Evolutionary conservation across 2,329 filamentous ascomycete genomes (phyloP), one percentile per base, ranked within the genome.

Genomic region (Curvularia sp.): DNA sequence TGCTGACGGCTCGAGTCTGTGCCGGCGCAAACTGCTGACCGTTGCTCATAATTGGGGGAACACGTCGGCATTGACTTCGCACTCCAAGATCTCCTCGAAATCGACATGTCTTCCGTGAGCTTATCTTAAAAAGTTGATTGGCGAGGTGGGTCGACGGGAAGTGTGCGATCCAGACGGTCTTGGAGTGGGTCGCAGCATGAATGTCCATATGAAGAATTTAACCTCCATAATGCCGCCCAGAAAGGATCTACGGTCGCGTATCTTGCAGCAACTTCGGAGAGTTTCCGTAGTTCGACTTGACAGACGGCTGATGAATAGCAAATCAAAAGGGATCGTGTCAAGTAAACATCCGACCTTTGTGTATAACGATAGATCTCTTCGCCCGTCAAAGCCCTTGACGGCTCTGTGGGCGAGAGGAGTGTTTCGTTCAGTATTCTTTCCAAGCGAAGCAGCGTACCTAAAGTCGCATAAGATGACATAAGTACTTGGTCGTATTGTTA

Each of bases 1-100:
- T 49, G 39, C 52, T 55, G 39, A 55, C 46, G 24, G 47, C 44
- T 35, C 22, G 24, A 39, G 42, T 15, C 35, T 39, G 51, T 53
- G 30, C 33, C 33, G 31, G 39, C 28, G 46, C 28, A 41, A 13
- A 33, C 38, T 43, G 20, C 20, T 8, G 15, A 15, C 44, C 15
- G 49, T 53, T 42, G 41, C 41, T 47, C 4, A 33, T 58, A 50
- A 6, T 46, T 55, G 46, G 39, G 46, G 15, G 44, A 46, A 31
- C 18, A 20, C 20, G n/a, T 31, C 31, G 18, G 46, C 31, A 41
- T 49, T 28, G 22, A 26, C 15, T 28, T 10, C 48, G 20, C 46
- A 30, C 44, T 39, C 33, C 46, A 33, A 31, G 28, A 31, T 31
- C 39, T 24, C 44, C 5, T 35, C 30, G 7, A 26, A 31, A 24